Base-by-base conservation (phyloP, 331 rosid genomes). In the Malus hybrid region DNA sequence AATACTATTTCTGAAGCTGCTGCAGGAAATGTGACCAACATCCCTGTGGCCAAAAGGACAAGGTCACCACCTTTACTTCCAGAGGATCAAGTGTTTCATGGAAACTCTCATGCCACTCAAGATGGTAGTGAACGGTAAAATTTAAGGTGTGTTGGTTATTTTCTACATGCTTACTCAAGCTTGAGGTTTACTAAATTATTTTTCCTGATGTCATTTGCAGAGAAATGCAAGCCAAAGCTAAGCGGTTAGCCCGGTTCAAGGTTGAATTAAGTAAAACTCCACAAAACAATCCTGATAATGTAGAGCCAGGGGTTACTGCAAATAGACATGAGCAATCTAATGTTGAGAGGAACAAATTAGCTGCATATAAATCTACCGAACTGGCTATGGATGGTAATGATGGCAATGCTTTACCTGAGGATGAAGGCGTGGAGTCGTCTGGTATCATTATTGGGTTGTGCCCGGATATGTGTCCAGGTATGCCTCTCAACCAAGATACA, bases 381-480 rank as follows among this genome's bases (percentile, higher is more conserved):
- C 73, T 83, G 72, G 50, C 89, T 57, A 83, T 71, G 75, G 88
- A 85, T 68, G 71, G 73, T 66, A 76, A 83, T 69, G 70, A 68
- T 80, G 86, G 79, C 77, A 81, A 73, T 75, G 68, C 78, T 36
- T 62, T 79, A 78, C 68, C 86, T 62, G 96, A 95, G 78, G 33
- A 58, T 84, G 96, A 89, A 78, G 92, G 78, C 68, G 57, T 63
- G 36, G 88, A 82, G 24, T 42, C 86, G 10, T 86, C 97, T 82
- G 84, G 81, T 81, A 79, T 87, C 42, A 92, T 92, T 78, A 76
- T 82, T 72, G 99, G 97, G 76, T 66, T 77, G 75, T 95, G 99
- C 81, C 89, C 91, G 29, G 97, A 95, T 80, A 95, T 95, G 99
- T 95, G 99, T 82, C 99, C 99, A 57, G 97, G 99, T 90, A 87